Evolutionary conservation across 169 alveolate genomes (phyloP).

Genomic region (Eimeria tenella): DNA sequence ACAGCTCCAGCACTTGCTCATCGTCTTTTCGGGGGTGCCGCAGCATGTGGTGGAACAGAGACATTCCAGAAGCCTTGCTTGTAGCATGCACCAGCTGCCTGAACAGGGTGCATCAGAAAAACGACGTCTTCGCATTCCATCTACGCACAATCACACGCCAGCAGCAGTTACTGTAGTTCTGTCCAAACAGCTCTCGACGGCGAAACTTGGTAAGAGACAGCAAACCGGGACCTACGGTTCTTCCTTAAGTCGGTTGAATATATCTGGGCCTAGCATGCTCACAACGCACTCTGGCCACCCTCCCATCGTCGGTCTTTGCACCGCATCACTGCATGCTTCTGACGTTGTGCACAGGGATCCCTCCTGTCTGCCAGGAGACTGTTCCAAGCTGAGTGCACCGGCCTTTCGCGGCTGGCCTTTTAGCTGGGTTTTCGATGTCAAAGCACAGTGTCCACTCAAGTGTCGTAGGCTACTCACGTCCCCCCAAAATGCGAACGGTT

Average conservation of each 20-base stretch:
- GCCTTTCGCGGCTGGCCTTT: too few species aligned
- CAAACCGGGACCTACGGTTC: slow-evolving; percentile 14
- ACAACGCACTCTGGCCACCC: slow-evolving; percentile 67
- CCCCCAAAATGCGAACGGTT: too few species aligned
- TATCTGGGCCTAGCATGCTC: slow-evolving; percentile 60
- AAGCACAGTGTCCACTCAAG: too few species aligned
- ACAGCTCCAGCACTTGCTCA: slow-evolving; percentile 28
- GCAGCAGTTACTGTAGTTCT: too few species aligned
- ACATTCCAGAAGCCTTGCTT: slow-evolving; percentile 40
- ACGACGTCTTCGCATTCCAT: too few species aligned
- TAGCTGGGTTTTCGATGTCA: too few species aligned
- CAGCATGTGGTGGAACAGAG: slow-evolving; percentile 60
- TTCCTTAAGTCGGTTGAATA: slow-evolving; percentile 42
- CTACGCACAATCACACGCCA: too few species aligned
- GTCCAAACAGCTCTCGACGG: too few species aligned
- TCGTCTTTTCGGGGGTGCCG: slow-evolving; percentile 59
- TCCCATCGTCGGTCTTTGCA: background rate
- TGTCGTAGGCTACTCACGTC: too few species aligned
- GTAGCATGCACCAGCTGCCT: slow-evolving; percentile 30
- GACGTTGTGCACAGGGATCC: background rate
- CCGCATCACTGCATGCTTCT: background rate
- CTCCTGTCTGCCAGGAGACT: too few species aligned
- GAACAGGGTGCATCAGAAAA: background rate
- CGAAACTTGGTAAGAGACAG: too few species aligned
- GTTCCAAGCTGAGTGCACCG: too few species aligned